Conservation (phyloP, 2,329 filamentous ascomycete genomes). For the Fusarium irregulare region DNA sequence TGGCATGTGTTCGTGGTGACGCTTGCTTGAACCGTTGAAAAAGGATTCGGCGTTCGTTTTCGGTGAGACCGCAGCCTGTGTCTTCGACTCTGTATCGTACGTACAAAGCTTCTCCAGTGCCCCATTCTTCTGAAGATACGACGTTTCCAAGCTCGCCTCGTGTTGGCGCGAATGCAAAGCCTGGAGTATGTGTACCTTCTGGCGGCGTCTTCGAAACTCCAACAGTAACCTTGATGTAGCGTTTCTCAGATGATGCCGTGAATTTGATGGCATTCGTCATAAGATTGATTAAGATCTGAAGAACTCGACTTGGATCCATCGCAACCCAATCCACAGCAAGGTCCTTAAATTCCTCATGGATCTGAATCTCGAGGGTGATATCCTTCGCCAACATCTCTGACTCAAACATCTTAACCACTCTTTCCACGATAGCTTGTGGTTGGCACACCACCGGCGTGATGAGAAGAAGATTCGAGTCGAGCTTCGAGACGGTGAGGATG, state of each 20-base stretch:
- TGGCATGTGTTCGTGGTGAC: conserved; percentile 59
- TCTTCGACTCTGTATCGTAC: conserved; percentile 69
- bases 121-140: conserved; percentile 47
- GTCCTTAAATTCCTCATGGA: conserved; percentile 67
- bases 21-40: conserved; percentile 78
- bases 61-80: conserved; percentile 71
- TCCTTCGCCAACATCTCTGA: conserved; percentile 74
- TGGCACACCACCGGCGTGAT: conserved; percentile 76
- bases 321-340: conserved; percentile 71
- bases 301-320: conserved; percentile 76
- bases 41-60: conserved; percentile 71
- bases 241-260: conserved; percentile 57
- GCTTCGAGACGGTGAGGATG: conserved; percentile 76
- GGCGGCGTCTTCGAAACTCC: conserved; percentile 54
- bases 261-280: conserved; percentile 85
- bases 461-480: conserved; percentile 77
- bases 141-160: conserved; percentile 17
- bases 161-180: conserved; percentile 20
- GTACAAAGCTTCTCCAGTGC: conserved; percentile 50
- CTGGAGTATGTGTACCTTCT: neutral
- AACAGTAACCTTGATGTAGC: conserved; percentile 61
- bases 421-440: conserved; percentile 71
- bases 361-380: conserved; percentile 71
- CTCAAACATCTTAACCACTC: conserved; percentile 79
- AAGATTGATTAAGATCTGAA: conserved; percentile 83